Evolutionary conservation across 2,329 filamentous ascomycete species (phyloP).

Genomic region (Stachybotrys elegans): DNA sequence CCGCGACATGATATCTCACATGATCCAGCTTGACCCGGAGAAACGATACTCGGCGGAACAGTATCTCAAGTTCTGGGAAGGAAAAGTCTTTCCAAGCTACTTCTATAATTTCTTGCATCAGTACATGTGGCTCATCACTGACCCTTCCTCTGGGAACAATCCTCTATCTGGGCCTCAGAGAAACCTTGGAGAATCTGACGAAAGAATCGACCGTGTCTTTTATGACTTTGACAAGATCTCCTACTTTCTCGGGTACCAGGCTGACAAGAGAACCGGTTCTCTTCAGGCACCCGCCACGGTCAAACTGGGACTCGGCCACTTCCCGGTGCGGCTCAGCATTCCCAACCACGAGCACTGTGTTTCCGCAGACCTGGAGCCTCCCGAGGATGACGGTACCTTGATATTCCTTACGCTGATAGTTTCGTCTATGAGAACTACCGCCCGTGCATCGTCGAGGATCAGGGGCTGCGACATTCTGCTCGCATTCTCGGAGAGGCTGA

Average conservation of each 20-base stretch:
- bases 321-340: constrained; percentile 81
- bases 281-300: constrained; percentile 18
- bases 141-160: constrained; percentile 75
- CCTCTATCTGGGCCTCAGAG: constrained; percentile 60
- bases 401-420: constrained; percentile 89
- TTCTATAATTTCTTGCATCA: constrained; percentile 98
- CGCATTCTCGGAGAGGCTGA: constrained; percentile 84
- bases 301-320: constrained; percentile 54
- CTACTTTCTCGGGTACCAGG: constrained; percentile 78
- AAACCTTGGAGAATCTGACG: constrained; percentile 83
- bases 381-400: constrained; percentile 81
- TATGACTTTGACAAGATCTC: constrained; percentile 97
- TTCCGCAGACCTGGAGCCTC: constrained; percentile 53
- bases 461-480: constrained; percentile 87
- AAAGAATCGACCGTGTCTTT: constrained; percentile 88
- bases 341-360: constrained; percentile 76
- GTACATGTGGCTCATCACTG: constrained; percentile 94
- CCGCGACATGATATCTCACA: constrained; percentile 83
- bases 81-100: constrained; percentile 89
- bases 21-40: constrained; percentile 93
- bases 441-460: constrained; percentile 79
- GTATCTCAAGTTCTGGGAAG: constrained; percentile 87
- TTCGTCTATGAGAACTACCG: constrained; percentile 83
- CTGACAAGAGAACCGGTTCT: constrained; percentile 30
- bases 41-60: constrained; percentile 90